Conservation (phyloP, 306 rosid genomes). For the Cicer bijugum region DNA sequence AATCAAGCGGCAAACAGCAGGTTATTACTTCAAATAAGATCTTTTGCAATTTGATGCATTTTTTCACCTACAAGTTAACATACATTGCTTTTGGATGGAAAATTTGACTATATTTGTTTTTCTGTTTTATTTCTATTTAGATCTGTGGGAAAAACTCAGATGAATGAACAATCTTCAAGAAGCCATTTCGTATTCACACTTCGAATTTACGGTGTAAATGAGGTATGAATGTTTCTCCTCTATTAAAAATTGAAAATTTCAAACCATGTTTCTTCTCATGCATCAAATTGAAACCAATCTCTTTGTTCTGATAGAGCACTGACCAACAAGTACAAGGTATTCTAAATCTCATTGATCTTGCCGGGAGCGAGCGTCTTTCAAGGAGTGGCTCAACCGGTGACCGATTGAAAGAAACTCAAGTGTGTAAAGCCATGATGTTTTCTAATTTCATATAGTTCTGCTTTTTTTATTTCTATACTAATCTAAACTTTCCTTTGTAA, state of each 20-base stretch:
- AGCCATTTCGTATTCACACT: slow-evolving; percentile 98
- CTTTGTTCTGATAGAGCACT: slow-evolving; percentile 63
- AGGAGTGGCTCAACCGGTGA: slow-evolving; percentile 96
- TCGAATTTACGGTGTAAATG: slow-evolving; percentile 84
- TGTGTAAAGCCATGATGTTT: slow-evolving; percentile 44
- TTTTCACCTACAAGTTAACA: background rate
- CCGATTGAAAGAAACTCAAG: slow-evolving; percentile 96
- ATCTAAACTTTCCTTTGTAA: slow-evolving; percentile 35
- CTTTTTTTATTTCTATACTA: slow-evolving; percentile 25
- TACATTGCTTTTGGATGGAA: slow-evolving; percentile 17
- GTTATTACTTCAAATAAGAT: slow-evolving; percentile 45
- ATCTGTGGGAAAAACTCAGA: slow-evolving; percentile 96
- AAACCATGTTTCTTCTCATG: slow-evolving; percentile 18
- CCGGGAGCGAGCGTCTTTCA: slow-evolving; percentile 98
- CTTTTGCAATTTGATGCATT: too few relatives aligned
- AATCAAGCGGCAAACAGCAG: slow-evolving; percentile 92
- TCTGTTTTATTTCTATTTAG: slow-evolving; percentile 50
- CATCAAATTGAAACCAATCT: slow-evolving; percentile 31
- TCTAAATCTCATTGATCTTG: slow-evolving; percentile 94
- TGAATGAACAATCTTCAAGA: slow-evolving; percentile 97
- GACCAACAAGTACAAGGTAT: slow-evolving; percentile 97
- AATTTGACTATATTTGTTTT: slow-evolving; percentile 21
- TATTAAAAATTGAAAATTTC: slow-evolving; percentile 2
- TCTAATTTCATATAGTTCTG: slow-evolving; percentile 13
- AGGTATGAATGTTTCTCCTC: slow-evolving; percentile 57